Evolutionary conservation across 441 rosid species (phyloP), one percentile per base, ranked within the genome.

Genomic region (Melastoma candidum): DNA sequence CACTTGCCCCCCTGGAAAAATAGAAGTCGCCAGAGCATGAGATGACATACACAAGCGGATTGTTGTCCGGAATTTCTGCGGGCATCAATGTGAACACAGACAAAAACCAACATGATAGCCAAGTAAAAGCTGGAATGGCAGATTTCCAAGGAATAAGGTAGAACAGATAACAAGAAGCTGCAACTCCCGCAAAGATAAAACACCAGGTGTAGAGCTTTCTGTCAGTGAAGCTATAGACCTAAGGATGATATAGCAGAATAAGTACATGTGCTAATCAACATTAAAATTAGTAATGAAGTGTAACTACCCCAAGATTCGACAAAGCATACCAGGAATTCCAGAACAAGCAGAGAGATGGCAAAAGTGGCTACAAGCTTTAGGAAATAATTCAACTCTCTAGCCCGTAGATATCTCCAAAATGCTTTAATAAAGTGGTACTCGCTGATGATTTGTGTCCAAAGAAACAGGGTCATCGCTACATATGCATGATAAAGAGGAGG

Each of bases 51-150:
- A 92, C 98, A 58, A 87, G 63, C 54, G 63, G 76, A 74, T 85
- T 92, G 60, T 85, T 84, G 64, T 92, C 95, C 10, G 96, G 98
- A 70, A 92, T 92, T 74, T 92, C 98, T 36, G 96, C 98, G 6
- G 95, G 98, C 96, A 87, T 85, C 75, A 82, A 67, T 51, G 96
- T 92, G 65, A 92, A 87, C 57, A 78, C 65, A 63, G 95, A 87
- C 50, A 87, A 58, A 74, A 80, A 79, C 87, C 92, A 87, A 74
- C 92, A 87, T 8, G 94, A 59, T 47, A 73, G 46, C 61, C 87
- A 80, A 59, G 82, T 82, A 71, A 87, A 92, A 76, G 79, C 48
- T 12, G 96, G 93, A 71, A 85, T 74, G 58, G 79, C 77, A 46
- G 87, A 82, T 80, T 82, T 79, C 94, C 88, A 77, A 0, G 89